Evolutionary conservation across 2,329 filamentous ascomycete genomes (phyloP).

Genomic region (Fusarium oligoseptatum): DNA sequence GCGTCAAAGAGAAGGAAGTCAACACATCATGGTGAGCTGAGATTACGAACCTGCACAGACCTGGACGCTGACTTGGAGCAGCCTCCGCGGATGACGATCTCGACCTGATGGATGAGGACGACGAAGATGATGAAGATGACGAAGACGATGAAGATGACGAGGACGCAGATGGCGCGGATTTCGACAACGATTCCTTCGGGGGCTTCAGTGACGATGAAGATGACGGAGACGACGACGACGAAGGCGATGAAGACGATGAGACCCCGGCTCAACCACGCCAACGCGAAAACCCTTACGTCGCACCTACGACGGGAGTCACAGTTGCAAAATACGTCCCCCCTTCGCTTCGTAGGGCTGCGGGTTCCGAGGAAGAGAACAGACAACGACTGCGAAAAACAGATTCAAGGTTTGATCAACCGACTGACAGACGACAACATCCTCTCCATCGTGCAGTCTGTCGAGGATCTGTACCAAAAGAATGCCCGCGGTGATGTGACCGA

Average conservation of each 20-base stretch:
- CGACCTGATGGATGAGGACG: slow-evolving; percentile 38
- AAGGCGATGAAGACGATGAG: slow-evolving; percentile 47
- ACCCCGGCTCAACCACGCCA: slow-evolving; percentile 59
- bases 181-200: slow-evolving; percentile 54
- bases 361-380: slow-evolving; percentile 75
- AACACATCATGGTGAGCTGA: slow-evolving; percentile 23
- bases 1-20: slow-evolving; percentile 68
- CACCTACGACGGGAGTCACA: slow-evolving; percentile 68
- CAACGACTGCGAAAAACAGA: slow-evolving; percentile 80
- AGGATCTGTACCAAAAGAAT: slow-evolving; percentile 85
- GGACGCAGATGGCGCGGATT: slow-evolving; percentile 40
- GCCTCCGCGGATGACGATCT: slow-evolving; percentile 37
- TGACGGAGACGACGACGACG: slow-evolving; percentile 34
- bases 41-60: slow-evolving; percentile 39
- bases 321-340: slow-evolving; percentile 88
- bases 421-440: slow-evolving; percentile 92
- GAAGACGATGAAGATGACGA: slow-evolving; percentile 32
- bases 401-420: slow-evolving; percentile 91
- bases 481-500: slow-evolving; percentile 91
- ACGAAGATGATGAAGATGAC: slow-evolving; percentile 48
- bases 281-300: slow-evolving; percentile 90
- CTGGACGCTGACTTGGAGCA: slow-evolving; percentile 45
- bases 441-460: slow-evolving; percentile 84
- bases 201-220: slow-evolving; percentile 55
- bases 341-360: slow-evolving; percentile 76